Evolutionary conservation across 805 yeast genomes (phyloP).

Genomic region (Nakazawaea pomicola): DNA sequence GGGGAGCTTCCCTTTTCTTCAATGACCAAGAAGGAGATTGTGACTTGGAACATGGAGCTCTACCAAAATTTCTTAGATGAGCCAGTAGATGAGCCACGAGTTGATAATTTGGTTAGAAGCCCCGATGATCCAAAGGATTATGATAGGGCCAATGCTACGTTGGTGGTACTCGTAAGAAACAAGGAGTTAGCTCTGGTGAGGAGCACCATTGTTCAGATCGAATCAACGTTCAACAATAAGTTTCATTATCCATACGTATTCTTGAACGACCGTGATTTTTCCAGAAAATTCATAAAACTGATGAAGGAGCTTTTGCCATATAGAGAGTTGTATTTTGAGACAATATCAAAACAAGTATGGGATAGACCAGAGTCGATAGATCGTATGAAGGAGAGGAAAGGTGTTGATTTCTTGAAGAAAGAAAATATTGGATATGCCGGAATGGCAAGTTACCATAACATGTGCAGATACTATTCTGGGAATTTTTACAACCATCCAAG

Average conservation of each 20-base stretch:
- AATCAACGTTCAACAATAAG: constrained; percentile 59
- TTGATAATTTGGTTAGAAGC: constrained; percentile 27
- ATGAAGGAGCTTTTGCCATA: constrained; percentile 35
- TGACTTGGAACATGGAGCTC: constrained; percentile 4
- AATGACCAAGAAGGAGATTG: constrained; percentile 1
- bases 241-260: constrained; percentile 92
- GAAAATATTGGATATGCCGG: constrained; percentile 56
- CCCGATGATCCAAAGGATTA: constrained; percentile 13
- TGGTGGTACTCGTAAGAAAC: constrained; percentile 59
- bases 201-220: constrained; percentile 47
- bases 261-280: constrained; percentile 77
- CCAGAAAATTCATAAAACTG: constrained; percentile 61
- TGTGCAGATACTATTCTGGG: constrained; percentile 78
- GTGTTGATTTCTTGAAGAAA: constrained; percentile 30
- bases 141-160: constrained; percentile 57
- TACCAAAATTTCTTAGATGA: neutral
- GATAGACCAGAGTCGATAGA: constrained; percentile 41
- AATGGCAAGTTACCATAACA: constrained; percentile 64
- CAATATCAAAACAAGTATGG: constrained; percentile 44
- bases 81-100: constrained; percentile 43
- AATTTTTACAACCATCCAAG: constrained; percentile 60
- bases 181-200: constrained; percentile 42
- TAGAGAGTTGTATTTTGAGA: constrained; percentile 20
- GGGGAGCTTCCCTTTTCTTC: neutral
- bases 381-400: constrained; percentile 26